phyloP scores from a whole-genome alignment of 2,329 filamentous ascomycete species.

The Fusarium siculi region DNA sequence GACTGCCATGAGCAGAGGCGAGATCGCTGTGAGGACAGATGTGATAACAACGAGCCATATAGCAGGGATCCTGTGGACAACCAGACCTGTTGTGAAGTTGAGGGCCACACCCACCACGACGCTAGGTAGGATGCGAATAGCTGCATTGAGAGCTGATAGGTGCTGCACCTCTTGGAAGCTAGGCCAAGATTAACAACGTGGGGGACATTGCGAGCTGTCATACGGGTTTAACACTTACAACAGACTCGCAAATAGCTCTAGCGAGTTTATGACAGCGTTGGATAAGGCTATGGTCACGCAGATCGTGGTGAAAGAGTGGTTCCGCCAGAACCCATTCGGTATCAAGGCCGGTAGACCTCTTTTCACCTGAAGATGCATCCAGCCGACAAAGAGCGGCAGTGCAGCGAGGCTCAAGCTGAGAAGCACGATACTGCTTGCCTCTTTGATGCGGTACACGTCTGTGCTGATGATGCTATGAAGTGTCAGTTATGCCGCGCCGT shows the following conservation, averaged over 20 bases:
- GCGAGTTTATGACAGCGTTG: slow-evolving; percentile 56
- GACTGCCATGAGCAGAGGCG: slow-evolving; percentile 66
- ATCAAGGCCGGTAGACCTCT: slow-evolving; percentile 64
- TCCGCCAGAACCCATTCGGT: slow-evolving; percentile 71
- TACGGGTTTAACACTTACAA: slow-evolving; percentile 53
- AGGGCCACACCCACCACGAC: slow-evolving; percentile 55
- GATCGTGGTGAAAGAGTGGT: slow-evolving; percentile 63
- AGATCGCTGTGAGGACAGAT: slow-evolving; percentile 54
- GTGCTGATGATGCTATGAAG: slow-evolving; percentile 49
- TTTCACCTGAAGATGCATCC: slow-evolving; percentile 62
- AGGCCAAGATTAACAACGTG: not conserved
- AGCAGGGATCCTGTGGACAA: slow-evolving; percentile 55
- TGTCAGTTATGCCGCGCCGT: not conserved
- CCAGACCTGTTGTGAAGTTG: slow-evolving; percentile 58
- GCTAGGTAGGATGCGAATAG: slow-evolving; percentile 56
- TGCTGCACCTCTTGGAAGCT: slow-evolving; percentile 63
- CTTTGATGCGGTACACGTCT: slow-evolving; percentile 53
- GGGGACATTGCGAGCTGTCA: not conserved
- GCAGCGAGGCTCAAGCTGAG: slow-evolving; percentile 55
- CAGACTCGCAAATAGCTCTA: slow-evolving; percentile 60
- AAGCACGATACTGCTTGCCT: slow-evolving; percentile 56
- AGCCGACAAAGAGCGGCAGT: slow-evolving; percentile 62
- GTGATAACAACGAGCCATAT: slow-evolving; percentile 53
- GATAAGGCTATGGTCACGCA: slow-evolving; percentile 62
- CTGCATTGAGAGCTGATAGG: slow-evolving; percentile 56